Evolutionary conservation across 345 rosid genomes (phyloP).

Genomic region (Rhizophora mangle): DNA sequence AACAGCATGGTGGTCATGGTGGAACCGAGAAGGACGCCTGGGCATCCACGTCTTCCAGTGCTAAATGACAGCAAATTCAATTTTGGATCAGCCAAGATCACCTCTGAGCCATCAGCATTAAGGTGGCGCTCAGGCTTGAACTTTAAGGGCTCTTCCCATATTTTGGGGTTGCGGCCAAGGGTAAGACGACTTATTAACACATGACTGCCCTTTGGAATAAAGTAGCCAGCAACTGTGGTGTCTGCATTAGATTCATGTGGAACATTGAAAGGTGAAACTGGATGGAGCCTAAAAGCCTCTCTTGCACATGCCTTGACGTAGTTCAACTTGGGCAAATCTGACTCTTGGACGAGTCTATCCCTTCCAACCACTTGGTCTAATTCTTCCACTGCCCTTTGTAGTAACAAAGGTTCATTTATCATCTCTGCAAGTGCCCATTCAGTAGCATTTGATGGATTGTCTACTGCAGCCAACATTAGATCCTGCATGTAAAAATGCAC

Average conservation of each 20-base stretch:
- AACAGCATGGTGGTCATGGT: too few relatives aligned
- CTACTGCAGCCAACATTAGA: constrained; percentile 38
- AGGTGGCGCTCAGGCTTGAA: constrained; percentile 39
- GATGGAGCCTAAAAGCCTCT: constrained; percentile 31
- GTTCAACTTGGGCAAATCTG: constrained; percentile 21
- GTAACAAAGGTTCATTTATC: constrained; percentile 40
- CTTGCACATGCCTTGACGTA: constrained; percentile 26
- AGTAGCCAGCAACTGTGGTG: constrained; percentile 35
- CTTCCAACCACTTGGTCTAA: constrained; percentile 43
- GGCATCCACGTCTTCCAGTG: constrained; percentile 18
- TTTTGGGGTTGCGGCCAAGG: constrained; percentile 33
- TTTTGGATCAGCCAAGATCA: constrained; percentile 20
- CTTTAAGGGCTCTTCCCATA: constrained; percentile 30
- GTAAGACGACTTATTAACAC: constrained; percentile 38
- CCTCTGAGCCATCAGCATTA: not conserved
- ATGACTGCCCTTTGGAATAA: constrained; percentile 43
- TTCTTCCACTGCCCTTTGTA: constrained; percentile 40
- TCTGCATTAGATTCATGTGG: constrained; percentile 42
- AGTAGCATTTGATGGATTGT: constrained; percentile 47
- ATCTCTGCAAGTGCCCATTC: constrained; percentile 55
- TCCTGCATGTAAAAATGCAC: constrained; percentile 24
- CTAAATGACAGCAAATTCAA: constrained; percentile 19
- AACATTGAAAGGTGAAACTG: constrained; percentile 37
- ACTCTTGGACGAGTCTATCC: constrained; percentile 39
- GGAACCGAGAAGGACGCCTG: not conserved